phyloP scores from a whole-genome alignment of 177 flowering plant species.

The Vitis hybrid region DNA sequence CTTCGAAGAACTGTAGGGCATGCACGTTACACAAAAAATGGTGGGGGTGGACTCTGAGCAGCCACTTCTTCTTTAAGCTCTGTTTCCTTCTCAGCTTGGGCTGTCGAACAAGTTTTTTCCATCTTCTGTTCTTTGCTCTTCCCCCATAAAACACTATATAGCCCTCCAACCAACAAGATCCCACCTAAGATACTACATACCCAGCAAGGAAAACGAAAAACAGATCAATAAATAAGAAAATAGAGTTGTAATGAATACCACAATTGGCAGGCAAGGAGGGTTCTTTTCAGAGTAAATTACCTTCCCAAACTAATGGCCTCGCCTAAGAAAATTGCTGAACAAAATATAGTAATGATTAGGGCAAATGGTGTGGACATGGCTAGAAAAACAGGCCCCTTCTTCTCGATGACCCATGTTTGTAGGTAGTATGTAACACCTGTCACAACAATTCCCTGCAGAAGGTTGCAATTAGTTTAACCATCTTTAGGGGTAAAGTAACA shows the following conservation, averaged over 20 bases:
- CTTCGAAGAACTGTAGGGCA: too few species aligned
- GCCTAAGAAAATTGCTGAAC: constrained; percentile 46
- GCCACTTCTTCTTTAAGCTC: too few species aligned
- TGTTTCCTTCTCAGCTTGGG: too few species aligned
- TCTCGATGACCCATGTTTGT: constrained; percentile 68
- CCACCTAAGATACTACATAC: constrained; percentile 39
- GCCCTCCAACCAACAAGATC: constrained; percentile 37
- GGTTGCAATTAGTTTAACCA: neutral
- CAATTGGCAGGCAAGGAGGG: too few species aligned
- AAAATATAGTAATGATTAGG: constrained; percentile 41
- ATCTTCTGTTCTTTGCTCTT: constrained; percentile 31
- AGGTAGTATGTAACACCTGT: constrained; percentile 53
- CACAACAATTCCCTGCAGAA: constrained; percentile 53
- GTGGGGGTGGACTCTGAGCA: too few species aligned
- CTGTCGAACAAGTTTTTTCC: too few species aligned
- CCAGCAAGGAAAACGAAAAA: neutral
- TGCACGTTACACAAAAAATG: too few species aligned
- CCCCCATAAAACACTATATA: constrained; percentile 49
- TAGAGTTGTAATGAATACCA: neutral
- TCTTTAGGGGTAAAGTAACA: too few species aligned
- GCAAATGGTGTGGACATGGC: constrained; percentile 51
- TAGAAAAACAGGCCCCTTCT: constrained; percentile 66
- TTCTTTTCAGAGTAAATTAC: constrained; percentile 18
- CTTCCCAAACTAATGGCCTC: constrained; percentile 50
- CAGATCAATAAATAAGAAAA: neutral